A percentile compares a stretch with the other conserved stretches of the same genome.
Evolutionary conservation across 345 rosid species (phyloP).

Genomic region (Schrenkiella parvula): DNA sequence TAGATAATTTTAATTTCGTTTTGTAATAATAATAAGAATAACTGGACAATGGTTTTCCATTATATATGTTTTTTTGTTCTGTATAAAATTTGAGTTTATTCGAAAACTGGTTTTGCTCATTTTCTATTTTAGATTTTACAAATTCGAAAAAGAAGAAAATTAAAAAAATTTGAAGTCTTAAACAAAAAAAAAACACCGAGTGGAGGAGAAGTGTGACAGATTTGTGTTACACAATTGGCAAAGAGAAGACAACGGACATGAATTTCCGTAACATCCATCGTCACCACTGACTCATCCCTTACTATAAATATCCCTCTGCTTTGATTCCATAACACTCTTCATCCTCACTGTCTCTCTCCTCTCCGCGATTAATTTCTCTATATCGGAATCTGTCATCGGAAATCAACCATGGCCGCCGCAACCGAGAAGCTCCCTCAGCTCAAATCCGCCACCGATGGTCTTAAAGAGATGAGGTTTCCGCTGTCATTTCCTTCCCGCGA

Average conservation of each 20-base stretch:
- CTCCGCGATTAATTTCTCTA: not conserved
- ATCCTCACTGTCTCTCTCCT: not conserved
- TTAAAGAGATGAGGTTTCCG: slow-evolving; percentile 61
- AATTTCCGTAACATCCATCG: not conserved
- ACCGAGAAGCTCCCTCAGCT: slow-evolving; percentile 52
- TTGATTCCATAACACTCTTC: slow-evolving; percentile 17
- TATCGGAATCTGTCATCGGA: slow-evolving; percentile 11
- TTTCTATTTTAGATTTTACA: no score
- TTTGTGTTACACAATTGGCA: not conserved
- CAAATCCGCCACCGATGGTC: slow-evolving; percentile 48
- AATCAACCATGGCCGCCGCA: slow-evolving; percentile 46
- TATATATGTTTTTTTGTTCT: no score
- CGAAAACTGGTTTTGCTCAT: no score
- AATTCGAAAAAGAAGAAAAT: not conserved
- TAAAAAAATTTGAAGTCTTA: no score
- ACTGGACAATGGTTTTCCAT: not conserved
- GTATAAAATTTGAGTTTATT: not conserved
- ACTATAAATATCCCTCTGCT: slow-evolving; percentile 12
- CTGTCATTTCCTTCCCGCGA: not conserved
- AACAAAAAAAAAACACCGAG: not conserved
- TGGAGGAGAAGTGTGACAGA: not conserved
- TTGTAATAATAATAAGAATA: not conserved
- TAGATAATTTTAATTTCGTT: not conserved
- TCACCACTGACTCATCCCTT: slow-evolving; percentile 10
- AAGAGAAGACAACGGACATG: slow-evolving; percentile 31